These are phyloP conservation scores for Eucalyptus tenuipes DNA, from an alignment of 345 rosid genomes.

Conservation along the genomic window DNA sequence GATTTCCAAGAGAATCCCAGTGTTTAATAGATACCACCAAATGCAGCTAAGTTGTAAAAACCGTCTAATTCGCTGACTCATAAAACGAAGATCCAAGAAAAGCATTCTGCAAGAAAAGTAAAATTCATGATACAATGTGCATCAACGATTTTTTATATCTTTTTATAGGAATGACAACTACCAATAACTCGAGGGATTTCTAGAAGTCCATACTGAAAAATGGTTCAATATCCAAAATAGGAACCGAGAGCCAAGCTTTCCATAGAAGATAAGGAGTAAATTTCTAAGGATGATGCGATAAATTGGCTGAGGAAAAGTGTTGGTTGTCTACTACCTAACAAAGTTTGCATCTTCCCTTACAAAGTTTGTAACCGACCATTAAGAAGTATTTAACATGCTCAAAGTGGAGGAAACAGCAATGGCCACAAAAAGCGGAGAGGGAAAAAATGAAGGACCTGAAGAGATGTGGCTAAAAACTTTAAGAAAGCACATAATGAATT, in stretches of 20 bases:
- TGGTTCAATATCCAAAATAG: background rate
- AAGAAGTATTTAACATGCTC: background rate
- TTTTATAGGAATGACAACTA: background rate
- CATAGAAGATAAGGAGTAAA: background rate
- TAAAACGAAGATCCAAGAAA: background rate
- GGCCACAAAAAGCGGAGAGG: background rate
- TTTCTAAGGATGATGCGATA: background rate
- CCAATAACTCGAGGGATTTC: background rate
- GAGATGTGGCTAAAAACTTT: background rate
- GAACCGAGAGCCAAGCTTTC: background rate
- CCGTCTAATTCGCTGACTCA: background rate
- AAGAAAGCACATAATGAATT: background rate
- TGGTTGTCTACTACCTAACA: background rate
- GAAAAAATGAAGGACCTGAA: background rate
- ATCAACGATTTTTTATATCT: background rate
- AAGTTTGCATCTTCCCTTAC: background rate
- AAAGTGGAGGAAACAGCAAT: background rate
- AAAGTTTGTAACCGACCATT: background rate
- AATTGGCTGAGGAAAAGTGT: background rate
- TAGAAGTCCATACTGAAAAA: background rate
- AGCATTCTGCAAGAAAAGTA: background rate
- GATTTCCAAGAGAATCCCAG: background rate
- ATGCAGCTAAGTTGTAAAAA: background rate
- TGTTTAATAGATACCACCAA: background rate
- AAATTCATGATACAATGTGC: background rate